Base-by-base conservation (phyloP, 176 grass and related monocot species). In the Dendrocalamus sinicus region DNA sequence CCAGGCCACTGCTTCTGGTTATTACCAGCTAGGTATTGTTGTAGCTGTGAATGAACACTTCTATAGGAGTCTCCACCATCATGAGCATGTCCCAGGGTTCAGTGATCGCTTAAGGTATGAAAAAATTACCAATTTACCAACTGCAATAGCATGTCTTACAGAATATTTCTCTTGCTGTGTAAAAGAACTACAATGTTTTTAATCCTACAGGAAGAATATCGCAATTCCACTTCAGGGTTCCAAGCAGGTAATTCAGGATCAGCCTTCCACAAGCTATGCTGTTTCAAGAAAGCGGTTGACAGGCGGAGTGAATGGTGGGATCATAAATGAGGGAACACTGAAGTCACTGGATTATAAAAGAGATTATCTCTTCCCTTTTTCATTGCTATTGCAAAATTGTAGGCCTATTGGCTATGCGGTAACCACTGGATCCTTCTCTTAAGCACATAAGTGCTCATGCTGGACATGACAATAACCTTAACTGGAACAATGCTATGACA, bases 21-120 rank as follows among this genome's bases (percentile, higher is more conserved):
- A 99, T 89, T 96, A 94, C 85, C 96, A 99, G 82, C 84, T 99
- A 35, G 96, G 96, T 24, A 92, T 96, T 50, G 81, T 99, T 63
- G 91, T 96, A 57, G 71, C 90, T 53, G 84, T 99, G 67, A 92
- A 96, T 85, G 93, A 99, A 81, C 71, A 87, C 72, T 94, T 99
- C 90, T 99, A 96, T 75, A 94, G 88, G 48, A 89, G 55, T 47
- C 79, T 87, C 7, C 81, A 91, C 73, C 92, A 82, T 76, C 87
- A 64, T 39, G 93, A 92, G 43, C 69, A 84, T 53, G 61, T 61
- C 15, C 74, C 81, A 82, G 88, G 92, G 59, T 89, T 89, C 47
- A 63, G 61, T 71, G 91, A 91, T 60, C 81, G 83, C 46, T 89
- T 88, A 15, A 94, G 88, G 91, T 93, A 84, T 78, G 69, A 41